A percentile compares a stretch with the other conserved stretches of the same genome.
Conservation (phyloP, 1,139 yeast species). For the Suhomyces terraborum region DNA sequence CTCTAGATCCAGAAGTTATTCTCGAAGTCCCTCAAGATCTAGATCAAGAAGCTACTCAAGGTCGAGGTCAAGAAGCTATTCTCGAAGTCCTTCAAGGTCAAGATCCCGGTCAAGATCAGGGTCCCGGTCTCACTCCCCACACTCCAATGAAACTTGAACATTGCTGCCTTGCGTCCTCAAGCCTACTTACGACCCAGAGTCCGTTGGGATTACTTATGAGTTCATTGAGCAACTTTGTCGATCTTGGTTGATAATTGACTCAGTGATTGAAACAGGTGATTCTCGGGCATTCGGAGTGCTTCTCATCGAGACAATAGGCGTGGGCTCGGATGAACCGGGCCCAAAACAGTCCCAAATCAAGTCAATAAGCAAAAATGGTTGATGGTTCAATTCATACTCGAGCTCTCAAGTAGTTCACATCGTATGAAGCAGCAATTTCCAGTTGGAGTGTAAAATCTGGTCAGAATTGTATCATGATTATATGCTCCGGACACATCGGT, state of each 20-base stretch:
- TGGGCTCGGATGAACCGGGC: no score
- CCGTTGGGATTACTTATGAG: no score
- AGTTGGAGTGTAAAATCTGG: background rate
- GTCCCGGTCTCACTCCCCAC: background rate
- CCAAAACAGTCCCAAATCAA: no score
- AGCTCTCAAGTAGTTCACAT: no score
- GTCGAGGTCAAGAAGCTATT: slow-evolving; percentile 24
- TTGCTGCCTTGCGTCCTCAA: background rate
- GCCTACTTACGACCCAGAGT: no score
- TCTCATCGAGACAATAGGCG: background rate
- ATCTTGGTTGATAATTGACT: background rate
- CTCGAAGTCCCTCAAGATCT: no score
- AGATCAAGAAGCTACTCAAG: slow-evolving; percentile 20
- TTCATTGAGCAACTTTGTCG: background rate
- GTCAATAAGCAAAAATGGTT: no score
- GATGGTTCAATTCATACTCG: no score
- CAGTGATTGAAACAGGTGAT: background rate
- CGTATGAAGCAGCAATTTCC: no score
- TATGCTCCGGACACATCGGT: slow-evolving; percentile 6
- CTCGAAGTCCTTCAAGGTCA: slow-evolving; percentile 11
- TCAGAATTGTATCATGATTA: background rate
- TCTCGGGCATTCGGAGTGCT: background rate
- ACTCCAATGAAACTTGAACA: no score
- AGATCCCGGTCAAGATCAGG: slow-evolving; percentile 19
- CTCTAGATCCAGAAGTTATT: slow-evolving; percentile 22